Evolutionary conservation across 2,329 filamentous ascomycete genomes (phyloP), one percentile per base, ranked within the genome.

Genomic region (Mollisiaceae sp.): DNA sequence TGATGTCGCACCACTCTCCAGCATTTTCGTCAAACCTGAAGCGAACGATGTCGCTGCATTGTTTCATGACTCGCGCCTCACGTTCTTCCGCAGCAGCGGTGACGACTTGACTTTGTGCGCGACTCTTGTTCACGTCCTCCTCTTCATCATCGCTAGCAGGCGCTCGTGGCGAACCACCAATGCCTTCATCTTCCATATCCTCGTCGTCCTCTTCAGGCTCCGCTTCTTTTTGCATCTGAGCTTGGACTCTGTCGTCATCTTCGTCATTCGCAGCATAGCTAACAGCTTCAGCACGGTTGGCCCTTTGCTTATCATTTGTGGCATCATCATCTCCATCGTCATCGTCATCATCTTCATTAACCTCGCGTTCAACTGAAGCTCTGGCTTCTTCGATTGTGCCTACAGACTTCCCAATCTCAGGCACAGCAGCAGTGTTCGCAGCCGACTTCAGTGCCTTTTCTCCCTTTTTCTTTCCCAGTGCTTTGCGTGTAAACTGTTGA

Each of bases 231-330:
- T 86, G 85, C 74, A 90, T 85, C 64, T 85, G 83, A 60, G 82
- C 81, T 72, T 90, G 89, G 62, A 96, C 88, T 41, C 85, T 89
- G 70, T 92, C 86, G 74, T 98, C 95, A 4, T 94, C 94, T 5
- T 97, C 94, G 75, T 98, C 95, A 56, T 97, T 96, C 39, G 90
- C 92, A 45, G 93, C 94, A 72, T 97, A 98, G 15, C 93, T 95
- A 2, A 94, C 89, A 36, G 90, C 91, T 78, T 97, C 91, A 60
- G 85, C 83, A 47, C 91, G 89, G 76, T 97, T 95, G 55, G 88
- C 87, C 72, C 86, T 87, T 74, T 89, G 85, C 79, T 93, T 96
- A 71, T 87, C 87, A 68, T 85, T 87, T 4, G 88, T 94, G 59
- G 86, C 92, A 75, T 96, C 92, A 64, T 88, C 89, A 62, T 95